These are phyloP conservation scores for Pisolithus microcarpus DNA, from an alignment of 768 basidiomycete species.

Conservation along the genomic window DNA sequence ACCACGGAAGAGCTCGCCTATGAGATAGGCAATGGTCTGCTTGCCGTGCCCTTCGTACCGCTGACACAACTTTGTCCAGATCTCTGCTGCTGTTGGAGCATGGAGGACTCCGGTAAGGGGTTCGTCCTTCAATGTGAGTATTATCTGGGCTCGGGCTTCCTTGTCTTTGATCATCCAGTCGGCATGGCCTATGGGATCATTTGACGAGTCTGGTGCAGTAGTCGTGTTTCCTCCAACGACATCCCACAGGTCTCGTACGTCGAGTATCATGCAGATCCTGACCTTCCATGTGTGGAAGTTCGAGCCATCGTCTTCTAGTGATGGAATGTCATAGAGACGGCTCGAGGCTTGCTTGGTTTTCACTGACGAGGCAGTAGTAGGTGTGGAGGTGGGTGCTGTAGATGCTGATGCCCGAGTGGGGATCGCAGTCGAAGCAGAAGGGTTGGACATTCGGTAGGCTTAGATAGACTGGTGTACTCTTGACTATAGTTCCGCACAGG, in stretches of 20 bases:
- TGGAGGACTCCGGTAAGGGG: conserved; percentile 11
- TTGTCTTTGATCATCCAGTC: conserved; percentile 1
- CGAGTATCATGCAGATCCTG: not conserved
- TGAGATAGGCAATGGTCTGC: not conserved
- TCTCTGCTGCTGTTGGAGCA: not conserved
- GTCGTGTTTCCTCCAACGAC: not conserved
- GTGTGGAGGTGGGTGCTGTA: no score
- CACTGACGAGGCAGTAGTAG: no score
- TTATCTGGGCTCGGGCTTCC: conserved; percentile 12
- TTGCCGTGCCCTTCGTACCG: conserved; percentile 24
- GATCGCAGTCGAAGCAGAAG: no score
- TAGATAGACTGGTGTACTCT: no score
- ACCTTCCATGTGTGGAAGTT: not conserved
- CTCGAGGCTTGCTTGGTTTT: no score
- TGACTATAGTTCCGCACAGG: no score
- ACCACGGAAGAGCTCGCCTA: not conserved
- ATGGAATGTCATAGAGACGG: no score
- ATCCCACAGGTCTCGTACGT: not conserved
- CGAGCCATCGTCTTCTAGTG: no score
- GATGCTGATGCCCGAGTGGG: no score
- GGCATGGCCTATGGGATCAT: not conserved
- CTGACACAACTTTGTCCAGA: not conserved
- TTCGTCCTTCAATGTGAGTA: conserved; percentile 17
- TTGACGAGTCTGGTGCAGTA: not conserved
- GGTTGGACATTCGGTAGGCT: no score